phyloP scores from a whole-genome alignment of 2,329 filamentous ascomycete genomes.

The Pseudogymnoascus sp. region DNA sequence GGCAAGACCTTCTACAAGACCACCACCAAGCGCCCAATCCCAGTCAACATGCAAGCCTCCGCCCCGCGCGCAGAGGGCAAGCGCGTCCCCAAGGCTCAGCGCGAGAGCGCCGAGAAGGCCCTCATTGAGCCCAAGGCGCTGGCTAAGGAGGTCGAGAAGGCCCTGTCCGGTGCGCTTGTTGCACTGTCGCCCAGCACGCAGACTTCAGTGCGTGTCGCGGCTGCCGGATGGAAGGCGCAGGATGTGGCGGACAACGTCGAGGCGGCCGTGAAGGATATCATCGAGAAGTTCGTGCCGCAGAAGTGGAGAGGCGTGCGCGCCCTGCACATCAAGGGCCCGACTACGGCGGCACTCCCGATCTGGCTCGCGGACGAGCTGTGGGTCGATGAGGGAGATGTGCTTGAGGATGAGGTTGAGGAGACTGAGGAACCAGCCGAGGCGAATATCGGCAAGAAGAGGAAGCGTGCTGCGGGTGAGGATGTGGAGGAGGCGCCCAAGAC shows the following conservation, averaged over 20 bases:
- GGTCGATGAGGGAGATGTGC: slow-evolving; percentile 67
- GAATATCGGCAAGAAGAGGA: slow-evolving; percentile 54
- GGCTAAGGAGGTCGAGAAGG: slow-evolving; percentile 72
- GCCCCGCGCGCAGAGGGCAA: slow-evolving; percentile 53
- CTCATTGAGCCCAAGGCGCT: slow-evolving; percentile 44
- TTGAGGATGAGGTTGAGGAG: slow-evolving; percentile 45
- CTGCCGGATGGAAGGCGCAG: slow-evolving; percentile 63
- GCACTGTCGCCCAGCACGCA: slow-evolving; percentile 71
- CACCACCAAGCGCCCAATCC: slow-evolving; percentile 76
- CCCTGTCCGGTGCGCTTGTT: slow-evolving; percentile 69
- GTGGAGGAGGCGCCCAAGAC: slow-evolving; percentile 27
- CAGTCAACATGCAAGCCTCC: slow-evolving; percentile 61
- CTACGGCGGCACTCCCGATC: slow-evolving; percentile 83
- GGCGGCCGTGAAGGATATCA: slow-evolving; percentile 58
- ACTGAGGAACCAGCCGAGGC: slow-evolving; percentile 34
- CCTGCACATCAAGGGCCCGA: slow-evolving; percentile 83
- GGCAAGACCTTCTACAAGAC: slow-evolving; percentile 91
- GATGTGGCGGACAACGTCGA: slow-evolving; percentile 75
- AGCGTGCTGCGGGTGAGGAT: slow-evolving; percentile 24
- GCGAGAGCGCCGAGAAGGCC: slow-evolving; percentile 30
- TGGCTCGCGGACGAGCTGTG: slow-evolving; percentile 92
- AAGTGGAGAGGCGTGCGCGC: slow-evolving; percentile 80
- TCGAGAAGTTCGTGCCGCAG: slow-evolving; percentile 73
- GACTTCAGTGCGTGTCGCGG: slow-evolving; percentile 72
- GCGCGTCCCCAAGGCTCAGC: slow-evolving; percentile 49